Percentiles rank a stretch among this genome's conserved stretches.
Evolutionary conservation across 345 rosid species (phyloP).

Genomic region (Gossypium rotundifolium): DNA sequence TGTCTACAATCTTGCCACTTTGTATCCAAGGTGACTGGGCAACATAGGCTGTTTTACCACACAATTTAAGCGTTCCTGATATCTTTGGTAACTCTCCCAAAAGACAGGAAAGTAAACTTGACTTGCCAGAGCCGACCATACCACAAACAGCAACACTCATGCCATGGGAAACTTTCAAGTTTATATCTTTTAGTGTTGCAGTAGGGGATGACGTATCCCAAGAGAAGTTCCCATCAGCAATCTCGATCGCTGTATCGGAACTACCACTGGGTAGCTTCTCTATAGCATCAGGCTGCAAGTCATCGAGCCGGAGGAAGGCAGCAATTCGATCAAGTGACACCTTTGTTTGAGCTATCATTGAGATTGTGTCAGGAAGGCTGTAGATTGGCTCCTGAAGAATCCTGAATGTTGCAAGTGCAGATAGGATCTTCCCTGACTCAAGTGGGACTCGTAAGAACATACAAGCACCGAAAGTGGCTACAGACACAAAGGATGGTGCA

Average conservation of each 20-base stretch:
- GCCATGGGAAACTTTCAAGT: slow-evolving; percentile 40
- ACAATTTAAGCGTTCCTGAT: slow-evolving; percentile 42
- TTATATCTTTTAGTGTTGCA: slow-evolving; percentile 42
- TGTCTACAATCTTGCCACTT: slow-evolving; percentile 60
- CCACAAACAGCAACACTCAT: slow-evolving; percentile 67
- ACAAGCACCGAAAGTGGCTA: slow-evolving; percentile 44
- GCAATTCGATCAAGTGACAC: slow-evolving; percentile 61
- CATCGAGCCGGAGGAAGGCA: slow-evolving; percentile 49
- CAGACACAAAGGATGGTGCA: slow-evolving; percentile 51
- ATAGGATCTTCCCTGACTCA: slow-evolving; percentile 50
- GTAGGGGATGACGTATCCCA: slow-evolving; percentile 42
- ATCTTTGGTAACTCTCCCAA: slow-evolving; percentile 61
- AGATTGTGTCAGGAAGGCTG: slow-evolving; percentile 44
- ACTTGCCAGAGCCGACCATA: slow-evolving; percentile 71
- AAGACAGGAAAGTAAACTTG: slow-evolving; percentile 54
- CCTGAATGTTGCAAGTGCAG: slow-evolving; percentile 62
- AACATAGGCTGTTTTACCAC: slow-evolving; percentile 61
- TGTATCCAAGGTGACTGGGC: slow-evolving; percentile 85
- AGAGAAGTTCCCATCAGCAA: slow-evolving; percentile 39
- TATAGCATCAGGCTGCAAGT: slow-evolving; percentile 34
- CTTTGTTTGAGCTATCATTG: slow-evolving; percentile 49
- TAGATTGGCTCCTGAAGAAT: slow-evolving; percentile 42
- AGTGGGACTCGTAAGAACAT: slow-evolving; percentile 43
- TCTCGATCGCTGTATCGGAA: slow-evolving; percentile 34
- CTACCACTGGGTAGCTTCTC: slow-evolving; percentile 18